Percentiles rank a stretch among this genome's conserved stretches.
Evolutionary conservation across 257 asterid genomes (phyloP).

Genomic region (Fraxinus anomala): DNA sequence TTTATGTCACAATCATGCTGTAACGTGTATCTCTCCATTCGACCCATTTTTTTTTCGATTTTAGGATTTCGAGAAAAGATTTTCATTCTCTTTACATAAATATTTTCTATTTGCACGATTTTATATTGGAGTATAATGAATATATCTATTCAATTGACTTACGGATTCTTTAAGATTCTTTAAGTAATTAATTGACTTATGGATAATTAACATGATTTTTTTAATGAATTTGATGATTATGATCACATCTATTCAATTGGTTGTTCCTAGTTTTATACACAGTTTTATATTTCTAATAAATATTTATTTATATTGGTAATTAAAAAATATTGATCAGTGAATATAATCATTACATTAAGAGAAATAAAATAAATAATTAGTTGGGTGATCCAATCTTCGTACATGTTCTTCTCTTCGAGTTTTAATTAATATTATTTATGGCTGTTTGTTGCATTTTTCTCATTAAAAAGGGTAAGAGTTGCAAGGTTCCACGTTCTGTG

Average conservation of each 20-base stretch:
- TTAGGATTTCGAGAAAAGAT: neutral
- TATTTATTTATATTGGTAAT: no score
- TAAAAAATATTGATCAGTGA: no score
- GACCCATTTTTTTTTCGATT: neutral
- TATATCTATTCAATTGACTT: neutral
- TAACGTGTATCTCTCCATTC: neutral
- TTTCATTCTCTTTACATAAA: no score
- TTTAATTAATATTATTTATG: no score
- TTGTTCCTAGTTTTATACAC: no score
- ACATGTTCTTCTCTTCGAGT: no score
- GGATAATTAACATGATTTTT: neutral
- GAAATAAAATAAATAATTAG: no score
- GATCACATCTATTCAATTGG: neutral
- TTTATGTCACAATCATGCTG: neutral
- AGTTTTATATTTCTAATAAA: no score
- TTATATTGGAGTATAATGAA: neutral
- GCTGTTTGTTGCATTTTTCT: neutral
- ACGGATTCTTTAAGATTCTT: neutral
- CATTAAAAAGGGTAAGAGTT: neutral
- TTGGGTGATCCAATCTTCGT: no score
- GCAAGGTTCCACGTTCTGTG: neutral
- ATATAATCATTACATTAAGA: no score
- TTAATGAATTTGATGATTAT: neutral
- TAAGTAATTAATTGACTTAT: neutral
- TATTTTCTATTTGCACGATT: neutral